These are phyloP conservation scores for Fusarium floridanum DNA, from an alignment of 2,329 filamentous ascomycete species.

Conservation along the genomic window DNA sequence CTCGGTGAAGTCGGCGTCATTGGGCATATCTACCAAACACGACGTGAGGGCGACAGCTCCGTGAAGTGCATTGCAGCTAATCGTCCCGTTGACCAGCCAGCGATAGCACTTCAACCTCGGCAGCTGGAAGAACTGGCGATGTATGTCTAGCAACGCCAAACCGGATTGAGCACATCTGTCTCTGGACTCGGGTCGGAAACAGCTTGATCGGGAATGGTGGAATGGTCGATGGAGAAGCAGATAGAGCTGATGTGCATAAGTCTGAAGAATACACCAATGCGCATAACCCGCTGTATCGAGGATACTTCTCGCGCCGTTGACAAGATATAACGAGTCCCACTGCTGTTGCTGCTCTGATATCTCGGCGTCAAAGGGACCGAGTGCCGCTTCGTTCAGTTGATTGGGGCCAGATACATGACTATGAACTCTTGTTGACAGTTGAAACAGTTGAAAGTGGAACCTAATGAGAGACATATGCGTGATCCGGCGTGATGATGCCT, in stretches of 20 bases:
- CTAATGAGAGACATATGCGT: conserved; percentile 29
- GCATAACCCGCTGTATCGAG: conserved; percentile 31
- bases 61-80: conserved; percentile 25
- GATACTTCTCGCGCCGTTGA: conserved; percentile 24
- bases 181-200: conserved; percentile 17
- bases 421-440: conserved; percentile 23
- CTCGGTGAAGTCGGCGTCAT: neutral
- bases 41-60: conserved; percentile 33
- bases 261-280: conserved; percentile 34
- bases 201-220: conserved; percentile 5
- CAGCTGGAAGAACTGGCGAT: conserved; percentile 29
- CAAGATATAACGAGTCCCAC: conserved; percentile 27
- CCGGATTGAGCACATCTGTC: conserved; percentile 25
- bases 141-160: conserved; percentile 26
- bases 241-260: conserved; percentile 37
- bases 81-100: conserved; percentile 28
- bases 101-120: conserved; percentile 29
- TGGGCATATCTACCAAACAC: conserved; percentile 25
- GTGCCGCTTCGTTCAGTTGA: neutral
- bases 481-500: neutral
- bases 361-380: neutral
- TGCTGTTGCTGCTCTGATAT: conserved; percentile 17
- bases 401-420: conserved; percentile 9
- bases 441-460: conserved; percentile 27
- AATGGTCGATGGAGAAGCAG: conserved; percentile 35